Percentiles rank a stretch among this genome's conserved stretches.
These are phyloP conservation scores for Ophiocytium majus DNA, from an alignment of 352 stramenopile species.

Conservation along the genomic window DNA sequence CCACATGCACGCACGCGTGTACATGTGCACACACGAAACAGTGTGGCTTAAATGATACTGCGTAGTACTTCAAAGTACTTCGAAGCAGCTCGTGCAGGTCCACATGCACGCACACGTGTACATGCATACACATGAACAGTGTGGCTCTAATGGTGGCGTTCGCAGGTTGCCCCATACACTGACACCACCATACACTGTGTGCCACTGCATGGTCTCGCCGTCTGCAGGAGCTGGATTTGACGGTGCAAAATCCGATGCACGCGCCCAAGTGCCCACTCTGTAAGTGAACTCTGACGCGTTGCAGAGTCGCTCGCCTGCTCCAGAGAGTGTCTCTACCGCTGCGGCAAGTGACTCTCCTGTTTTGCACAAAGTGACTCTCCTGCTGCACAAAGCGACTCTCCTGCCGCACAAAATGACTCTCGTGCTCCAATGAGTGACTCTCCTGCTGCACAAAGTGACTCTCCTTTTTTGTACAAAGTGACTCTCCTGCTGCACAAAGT, in stretches of 20 bases:
- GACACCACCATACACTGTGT: too few relatives aligned
- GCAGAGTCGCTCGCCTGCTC: background rate
- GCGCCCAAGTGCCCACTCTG: background rate
- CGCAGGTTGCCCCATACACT: background rate
- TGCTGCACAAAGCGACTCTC: background rate
- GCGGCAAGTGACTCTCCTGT: background rate
- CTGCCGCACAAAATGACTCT: background rate
- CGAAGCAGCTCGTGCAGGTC: too few relatives aligned
- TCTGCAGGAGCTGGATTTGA: background rate
- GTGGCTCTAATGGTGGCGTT: background rate
- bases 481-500: background rate
- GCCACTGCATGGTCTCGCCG: too few relatives aligned
- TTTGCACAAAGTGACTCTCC: background rate
- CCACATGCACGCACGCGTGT: too few relatives aligned
- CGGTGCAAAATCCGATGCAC: background rate
- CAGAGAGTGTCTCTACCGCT: background rate
- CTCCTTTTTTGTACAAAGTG: background rate
- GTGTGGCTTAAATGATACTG: background rate
- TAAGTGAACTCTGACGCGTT: background rate
- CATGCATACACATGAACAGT: background rate
- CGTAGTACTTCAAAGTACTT: background rate
- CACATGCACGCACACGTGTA: background rate
- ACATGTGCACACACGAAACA: too few relatives aligned
- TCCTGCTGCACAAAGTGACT: background rate
- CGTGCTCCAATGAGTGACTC: background rate